A percentile compares a stretch with the other conserved stretches of the same genome.
Conservation (phyloP, 192 early-diverging fungal genomes). For the Coemansia nantahalensis region DNA sequence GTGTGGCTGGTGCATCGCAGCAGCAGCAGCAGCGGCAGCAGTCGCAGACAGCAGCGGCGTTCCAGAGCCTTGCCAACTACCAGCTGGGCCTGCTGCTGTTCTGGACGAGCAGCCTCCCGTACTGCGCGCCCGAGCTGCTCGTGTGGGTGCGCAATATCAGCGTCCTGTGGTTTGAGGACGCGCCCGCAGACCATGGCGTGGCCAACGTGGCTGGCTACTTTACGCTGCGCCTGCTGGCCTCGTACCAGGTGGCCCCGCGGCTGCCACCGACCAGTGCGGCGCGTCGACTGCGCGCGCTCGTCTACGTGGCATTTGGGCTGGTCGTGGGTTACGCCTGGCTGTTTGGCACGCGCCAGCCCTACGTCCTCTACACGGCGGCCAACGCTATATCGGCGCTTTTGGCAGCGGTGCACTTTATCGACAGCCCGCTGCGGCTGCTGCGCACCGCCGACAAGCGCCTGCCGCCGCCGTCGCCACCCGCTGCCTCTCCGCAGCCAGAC, state of each 20-base stretch:
- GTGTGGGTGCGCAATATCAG: constrained; percentile 80
- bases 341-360: constrained; percentile 60
- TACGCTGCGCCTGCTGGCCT: constrained; percentile 29
- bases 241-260: constrained; percentile 26
- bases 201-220: constrained; percentile 43
- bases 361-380: constrained; percentile 57
- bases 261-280: constrained; percentile 2
- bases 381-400: constrained; percentile 49
- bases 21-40: neutral
- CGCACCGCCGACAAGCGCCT: too few species aligned
- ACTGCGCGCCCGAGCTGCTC: constrained; percentile 70
- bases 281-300: constrained; percentile 18
- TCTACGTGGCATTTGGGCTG: constrained; percentile 40
- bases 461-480: neutral
- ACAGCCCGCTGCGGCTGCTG: constrained; percentile 9
- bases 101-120: constrained; percentile 68
- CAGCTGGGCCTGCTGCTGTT: constrained; percentile 67
- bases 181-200: constrained; percentile 69
- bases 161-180: constrained; percentile 78
- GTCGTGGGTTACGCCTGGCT: constrained; percentile 54
- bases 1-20: too few species aligned
- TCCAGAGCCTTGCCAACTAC: constrained; percentile 57
- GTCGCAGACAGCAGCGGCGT: neutral
- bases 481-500: neutral
- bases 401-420: constrained; percentile 34